These are phyloP conservation scores for Blastomyces percursus DNA, from an alignment of 2,329 filamentous ascomycete species.

Conservation along the genomic window DNA sequence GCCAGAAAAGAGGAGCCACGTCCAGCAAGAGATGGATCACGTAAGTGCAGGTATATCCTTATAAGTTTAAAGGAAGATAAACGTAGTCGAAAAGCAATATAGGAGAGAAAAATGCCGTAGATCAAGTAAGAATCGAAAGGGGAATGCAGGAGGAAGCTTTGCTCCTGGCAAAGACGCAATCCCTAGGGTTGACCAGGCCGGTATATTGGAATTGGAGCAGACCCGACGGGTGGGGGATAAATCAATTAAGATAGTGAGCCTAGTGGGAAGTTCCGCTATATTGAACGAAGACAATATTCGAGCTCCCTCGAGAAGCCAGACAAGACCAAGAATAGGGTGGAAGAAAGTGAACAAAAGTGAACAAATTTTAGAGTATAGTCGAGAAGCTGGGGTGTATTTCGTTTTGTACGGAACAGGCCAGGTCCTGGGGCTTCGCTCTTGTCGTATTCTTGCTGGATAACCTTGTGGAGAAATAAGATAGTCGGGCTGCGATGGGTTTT, in stretches of 20 bases:
- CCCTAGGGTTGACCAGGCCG: neutral
- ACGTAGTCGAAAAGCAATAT: neutral
- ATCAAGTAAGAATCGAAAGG: neutral
- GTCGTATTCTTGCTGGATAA: neutral
- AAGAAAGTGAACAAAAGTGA: neutral
- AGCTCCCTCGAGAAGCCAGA: neutral
- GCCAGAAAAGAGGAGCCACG: neutral
- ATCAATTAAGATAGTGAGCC: neutral
- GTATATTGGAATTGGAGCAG: neutral
- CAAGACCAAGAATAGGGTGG: neutral
- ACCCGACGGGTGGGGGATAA: neutral
- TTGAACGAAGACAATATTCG: neutral
- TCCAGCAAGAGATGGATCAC: neutral
- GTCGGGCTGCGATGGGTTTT: no score
- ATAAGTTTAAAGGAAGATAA: no score
- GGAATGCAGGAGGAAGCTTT: neutral
- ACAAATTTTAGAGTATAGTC: neutral
- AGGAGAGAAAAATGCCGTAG: neutral
- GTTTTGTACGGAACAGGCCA: neutral
- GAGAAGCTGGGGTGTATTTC: neutral
- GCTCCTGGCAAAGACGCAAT: neutral
- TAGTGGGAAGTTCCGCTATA: neutral
- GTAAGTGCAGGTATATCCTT: neutral
- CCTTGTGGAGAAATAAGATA: neutral
- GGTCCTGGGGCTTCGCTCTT: neutral